Evolutionary conservation across 208 protist genomes (phyloP).

Genomic region (Trypanosoma platydactyli): DNA sequence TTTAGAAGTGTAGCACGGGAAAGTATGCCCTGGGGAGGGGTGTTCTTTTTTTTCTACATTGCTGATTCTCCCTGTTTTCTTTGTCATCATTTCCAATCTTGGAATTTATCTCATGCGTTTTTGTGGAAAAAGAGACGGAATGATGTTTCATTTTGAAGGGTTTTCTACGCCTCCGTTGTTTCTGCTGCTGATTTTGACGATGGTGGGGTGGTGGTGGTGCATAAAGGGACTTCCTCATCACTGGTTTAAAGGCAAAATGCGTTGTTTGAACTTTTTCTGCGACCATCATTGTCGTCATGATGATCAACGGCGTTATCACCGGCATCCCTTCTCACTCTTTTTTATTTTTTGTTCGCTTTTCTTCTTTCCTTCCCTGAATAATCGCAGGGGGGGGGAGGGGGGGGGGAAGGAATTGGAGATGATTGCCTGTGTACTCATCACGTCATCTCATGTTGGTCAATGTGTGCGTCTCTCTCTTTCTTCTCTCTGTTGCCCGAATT

Average conservation of each 20-base stretch:
- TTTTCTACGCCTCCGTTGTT: constrained; percentile 9
- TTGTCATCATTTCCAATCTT: constrained; percentile 3
- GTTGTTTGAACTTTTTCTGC: too few species aligned
- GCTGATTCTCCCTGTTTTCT: constrained; percentile 14
- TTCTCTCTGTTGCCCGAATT: constrained; percentile 29
- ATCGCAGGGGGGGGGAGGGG: neutral
- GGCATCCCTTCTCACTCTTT: neutral
- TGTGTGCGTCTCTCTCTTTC: constrained; percentile 2
- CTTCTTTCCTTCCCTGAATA: constrained; percentile 12
- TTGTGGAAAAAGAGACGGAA: neutral
- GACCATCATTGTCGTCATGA: too few species aligned
- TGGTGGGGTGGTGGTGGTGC: too few species aligned
- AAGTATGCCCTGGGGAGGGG: neutral
- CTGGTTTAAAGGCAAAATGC: too few species aligned
- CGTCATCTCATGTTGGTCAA: neutral
- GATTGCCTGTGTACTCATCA: neutral
- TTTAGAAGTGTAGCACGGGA: neutral
- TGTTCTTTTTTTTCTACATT: constrained; percentile 2
- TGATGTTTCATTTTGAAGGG: neutral
- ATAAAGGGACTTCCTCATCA: too few species aligned
- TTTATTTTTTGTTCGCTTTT: neutral
- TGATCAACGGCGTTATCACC: too few species aligned
- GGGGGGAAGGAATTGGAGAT: neutral
- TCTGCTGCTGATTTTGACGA: neutral
- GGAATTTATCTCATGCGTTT: neutral